Conservation (phyloP, 805 yeast genomes). For the Ogataea kodamae region DNA sequence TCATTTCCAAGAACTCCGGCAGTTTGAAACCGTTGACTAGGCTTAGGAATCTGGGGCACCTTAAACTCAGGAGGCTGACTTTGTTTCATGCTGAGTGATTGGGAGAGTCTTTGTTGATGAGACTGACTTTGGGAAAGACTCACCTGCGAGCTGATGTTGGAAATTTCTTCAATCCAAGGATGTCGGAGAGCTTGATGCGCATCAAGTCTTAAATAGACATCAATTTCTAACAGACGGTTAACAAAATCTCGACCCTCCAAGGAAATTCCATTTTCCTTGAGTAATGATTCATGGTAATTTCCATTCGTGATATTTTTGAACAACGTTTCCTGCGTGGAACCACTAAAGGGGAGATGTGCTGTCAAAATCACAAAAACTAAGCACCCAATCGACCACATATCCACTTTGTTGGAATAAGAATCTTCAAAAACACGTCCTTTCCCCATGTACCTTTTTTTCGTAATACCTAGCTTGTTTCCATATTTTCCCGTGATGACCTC, state of each 20-base stretch:
- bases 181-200: conserved; percentile 76
- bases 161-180: conserved; percentile 63
- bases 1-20: conserved; percentile 8
- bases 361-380: conserved; percentile 87
- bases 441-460: conserved; percentile 30
- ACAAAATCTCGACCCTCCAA: conserved; percentile 70
- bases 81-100: conserved; percentile 6
- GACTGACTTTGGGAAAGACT: conserved; percentile 71
- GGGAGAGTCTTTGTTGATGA: conserved; percentile 50
- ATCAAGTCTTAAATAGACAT: conserved; percentile 67
- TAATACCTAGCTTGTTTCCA: conserved; percentile 32
- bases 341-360: conserved; percentile 92
- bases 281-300: conserved; percentile 72
- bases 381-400: conserved; percentile 98
- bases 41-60: conserved; percentile 24
- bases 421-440: conserved; percentile 33
- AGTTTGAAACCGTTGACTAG: conserved; percentile 22
- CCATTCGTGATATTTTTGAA: conserved; percentile 75
- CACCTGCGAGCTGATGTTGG: conserved; percentile 35
- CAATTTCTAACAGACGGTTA: conserved; percentile 65
- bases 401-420: conserved; percentile 80
- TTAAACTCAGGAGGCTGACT: conserved; percentile 17
- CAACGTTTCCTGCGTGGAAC: conserved; percentile 82
- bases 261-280: conserved; percentile 59
- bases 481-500: conserved; percentile 69